Percentiles rank a stretch among this genome's conserved stretches.
Conservation (phyloP, 2,329 filamentous ascomycete genomes). For the Lachnellula hyalina region DNA sequence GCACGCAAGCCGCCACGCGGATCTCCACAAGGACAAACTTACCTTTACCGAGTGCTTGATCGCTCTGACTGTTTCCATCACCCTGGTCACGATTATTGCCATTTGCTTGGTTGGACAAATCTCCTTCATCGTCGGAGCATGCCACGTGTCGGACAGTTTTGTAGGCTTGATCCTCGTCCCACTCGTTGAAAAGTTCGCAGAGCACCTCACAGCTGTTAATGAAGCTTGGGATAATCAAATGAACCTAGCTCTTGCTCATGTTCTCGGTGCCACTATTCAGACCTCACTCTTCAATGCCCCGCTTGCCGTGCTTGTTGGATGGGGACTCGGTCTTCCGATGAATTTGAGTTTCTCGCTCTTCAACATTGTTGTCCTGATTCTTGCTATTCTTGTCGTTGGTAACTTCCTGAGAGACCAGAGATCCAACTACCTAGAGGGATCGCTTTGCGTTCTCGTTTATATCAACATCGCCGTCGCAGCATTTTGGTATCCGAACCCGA, state of each 20-base stretch:
- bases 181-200: conserved; percentile 79
- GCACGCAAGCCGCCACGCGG: conserved; percentile 58
- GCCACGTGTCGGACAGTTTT: conserved; percentile 51
- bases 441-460: conserved; percentile 67
- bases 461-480: conserved; percentile 55
- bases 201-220: conserved; percentile 78
- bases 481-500: conserved; percentile 49
- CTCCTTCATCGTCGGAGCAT: conserved; percentile 49
- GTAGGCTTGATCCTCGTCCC: conserved; percentile 72
- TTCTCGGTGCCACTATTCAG: conserved; percentile 81
- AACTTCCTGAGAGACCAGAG: conserved; percentile 85
- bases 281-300: conserved; percentile 86
- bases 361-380: conserved; percentile 73
- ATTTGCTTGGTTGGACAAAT: conserved; percentile 72
- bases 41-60: conserved; percentile 69
- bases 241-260: conserved; percentile 79
- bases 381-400: conserved; percentile 81
- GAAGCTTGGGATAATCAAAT: conserved; percentile 81
- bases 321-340: conserved; percentile 67
- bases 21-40: conserved; percentile 59
- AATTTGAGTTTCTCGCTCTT: conserved; percentile 83
- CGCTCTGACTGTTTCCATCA: conserved; percentile 57
- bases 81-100: conserved; percentile 68
- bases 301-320: conserved; percentile 76
- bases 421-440: conserved; percentile 85